Evolutionary conservation across 352 stramenopile species (phyloP), one percentile per base, ranked within the genome.

Genomic region (Phytophthora capsici): DNA sequence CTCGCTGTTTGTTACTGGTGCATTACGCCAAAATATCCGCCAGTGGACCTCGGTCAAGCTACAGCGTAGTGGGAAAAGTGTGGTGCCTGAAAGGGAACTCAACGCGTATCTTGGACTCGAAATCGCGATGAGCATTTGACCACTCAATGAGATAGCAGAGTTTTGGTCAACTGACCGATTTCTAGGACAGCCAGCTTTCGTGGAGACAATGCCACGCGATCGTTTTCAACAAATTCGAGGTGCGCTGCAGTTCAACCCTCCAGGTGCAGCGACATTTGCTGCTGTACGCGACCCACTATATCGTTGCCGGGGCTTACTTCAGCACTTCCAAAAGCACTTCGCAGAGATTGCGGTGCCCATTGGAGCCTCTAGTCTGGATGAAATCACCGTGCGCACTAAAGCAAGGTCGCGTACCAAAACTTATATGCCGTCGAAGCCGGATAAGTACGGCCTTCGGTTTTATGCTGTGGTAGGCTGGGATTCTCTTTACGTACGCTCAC

Each of bases 71-170:
- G 51, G 51, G 10, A 12, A 28, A 3, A 14, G 7, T 32, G 25
- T 19, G 3, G 40, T 26, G 4, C 49, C 4, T 12, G 23, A 54
- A 1, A 43, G 5, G 2, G 55, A 55, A 17, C 34, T 63, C 6
- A 40, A 63, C 6, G 45, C 45, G 1, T 63, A 63, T 22, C 17
- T 53, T 38, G 32, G 55, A 2, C 32, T 38, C 2, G 32, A 38
- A 7, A 46, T 61, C 1, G 53, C 53, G 0, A 61, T 52, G 53
- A 61, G 53, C 12, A 45, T 61, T 12, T 52, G 41, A 17, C 26
- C 25, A 1, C 30, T 61, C 2, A 61, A 38, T 8, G 41, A 52
- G 3, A 61, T 61, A 9, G 3, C 40, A 6, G 53, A 61, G 10
- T 61, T 46, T 16, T 61, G 40, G 41, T 46, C 26, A 4, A 19